Evolutionary conservation across 2,329 filamentous ascomycete genomes (phyloP), one percentile per base, ranked within the genome.

Genomic region (Cladosporium sp.): DNA sequence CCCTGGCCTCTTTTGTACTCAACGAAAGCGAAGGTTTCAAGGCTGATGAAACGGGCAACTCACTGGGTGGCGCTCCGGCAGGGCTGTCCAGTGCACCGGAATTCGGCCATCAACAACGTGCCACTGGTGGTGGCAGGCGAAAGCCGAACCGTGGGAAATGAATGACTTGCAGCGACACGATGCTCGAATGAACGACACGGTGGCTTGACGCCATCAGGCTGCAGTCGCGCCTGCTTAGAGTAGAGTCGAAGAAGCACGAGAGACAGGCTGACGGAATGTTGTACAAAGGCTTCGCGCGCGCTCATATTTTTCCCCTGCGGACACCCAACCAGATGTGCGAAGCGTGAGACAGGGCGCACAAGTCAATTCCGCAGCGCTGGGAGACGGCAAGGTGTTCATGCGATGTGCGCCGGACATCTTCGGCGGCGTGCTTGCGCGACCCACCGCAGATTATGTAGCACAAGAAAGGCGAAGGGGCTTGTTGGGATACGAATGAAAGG

Each of bases 11-110:
- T 31, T 87, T 89, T 26, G 84, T 96, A 1, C 88, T 97, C 70
- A 88, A 88, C 73, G 91, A 95, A 23, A 87, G 88, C 5, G 91
- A 96, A 6, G 91, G 91, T 28, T 90, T 90, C 77, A 83, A 79
- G 76, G 76, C 77, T 65, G 81, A 83, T 67, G 81, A 84, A 68
- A 69, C 61, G 26, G 72, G 68, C 8, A 65, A 40, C 28, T 37
- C 55, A 50, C 35, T 58, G 33, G 65, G 57, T 55, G 57, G 50
- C 35, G 29, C 21, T 23, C 52, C 52, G 10, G 31, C 53, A 49
- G 49, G 64, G 56, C 44, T 65, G 29, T 26, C 62, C 26, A 37
- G 56, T 44, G 56, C 33, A 46, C 60, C 16, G 65, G 64, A 33
- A 68, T 62, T 63, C 33, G 58, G 44, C 60, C 31, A 35, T 67